Base-by-base conservation (phyloP, 1,139 yeast genomes). In the Hyphopichia fennica region DNA sequence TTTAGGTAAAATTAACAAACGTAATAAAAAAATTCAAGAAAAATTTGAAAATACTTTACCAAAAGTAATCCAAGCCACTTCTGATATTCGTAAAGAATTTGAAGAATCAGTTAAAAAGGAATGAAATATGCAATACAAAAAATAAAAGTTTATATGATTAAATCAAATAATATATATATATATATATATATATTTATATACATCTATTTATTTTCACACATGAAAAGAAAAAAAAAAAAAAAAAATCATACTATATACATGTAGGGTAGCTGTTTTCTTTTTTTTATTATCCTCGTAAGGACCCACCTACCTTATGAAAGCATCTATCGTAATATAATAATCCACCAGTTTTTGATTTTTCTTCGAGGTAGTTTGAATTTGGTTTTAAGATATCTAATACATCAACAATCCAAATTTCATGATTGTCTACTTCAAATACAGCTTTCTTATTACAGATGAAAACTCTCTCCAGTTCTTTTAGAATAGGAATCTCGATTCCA, bases 331-430 rank as follows among this genome's bases (percentile, higher is more conserved):
- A 84, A 52, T 84, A 85, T n/a, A 85, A 55, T 36, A 86, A 58
- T 0, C 89, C 89, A 2, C 89, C 89, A 2, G 74, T 62, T 42
- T 54, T 54, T 9, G 47, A 44, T 2, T 38, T 34, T 5, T 49
- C 48, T 6, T 32, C 15, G 10, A 27, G 48, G n/a, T 59, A 58
- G 2, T 53, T 49, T 20, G 56, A 54, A 23, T 64, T 58, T 22
- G 71, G 65, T 3, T 48, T 44, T 18, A 77, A 42, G 4, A 82
- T 75, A 39, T 83, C 83, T 30, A 73, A 58, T 1, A 85, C 87
- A 44, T 75, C 72, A 2, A 87, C 95, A 3, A 87, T 81, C 96
- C 96, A 89, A 2, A 90, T 82, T 58, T 89, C 96, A 60, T 90
- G 96, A 51, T 84, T 87, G 45, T 84, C 89, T 0, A 89, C 81